These are phyloP conservation scores for Viola odorata DNA, from an alignment of 345 rosid species.

Conservation along the genomic window DNA sequence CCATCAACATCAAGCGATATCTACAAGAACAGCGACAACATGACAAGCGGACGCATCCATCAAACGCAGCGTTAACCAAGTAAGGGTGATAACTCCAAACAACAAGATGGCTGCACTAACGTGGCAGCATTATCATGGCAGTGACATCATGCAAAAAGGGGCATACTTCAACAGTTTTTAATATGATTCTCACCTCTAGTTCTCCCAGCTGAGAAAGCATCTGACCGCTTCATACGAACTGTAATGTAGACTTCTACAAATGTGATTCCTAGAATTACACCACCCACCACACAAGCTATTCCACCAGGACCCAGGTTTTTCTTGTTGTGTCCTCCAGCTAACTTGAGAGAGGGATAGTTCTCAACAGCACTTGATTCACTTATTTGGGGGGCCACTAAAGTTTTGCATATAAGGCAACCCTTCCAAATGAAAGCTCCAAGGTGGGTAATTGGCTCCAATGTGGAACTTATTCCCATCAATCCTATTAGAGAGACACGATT, in stretches of 20 bases:
- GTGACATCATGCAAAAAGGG: no score
- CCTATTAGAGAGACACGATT: constrained; percentile 37
- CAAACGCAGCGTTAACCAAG: no score
- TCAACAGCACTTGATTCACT: constrained; percentile 68
- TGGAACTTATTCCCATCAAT: constrained; percentile 74
- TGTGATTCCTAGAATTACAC: constrained; percentile 46
- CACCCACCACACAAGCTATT: constrained; percentile 52
- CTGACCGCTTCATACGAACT: constrained; percentile 33
- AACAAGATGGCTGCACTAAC: no score
- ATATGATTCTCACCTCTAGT: constrained; percentile 51
- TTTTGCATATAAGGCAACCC: constrained; percentile 38
- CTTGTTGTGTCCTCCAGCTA: constrained; percentile 35
- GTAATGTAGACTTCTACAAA: constrained; percentile 48
- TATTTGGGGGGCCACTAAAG: constrained; percentile 52
- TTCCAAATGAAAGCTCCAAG: constrained; percentile 72
- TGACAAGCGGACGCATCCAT: no score
- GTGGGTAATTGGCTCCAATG: constrained; percentile 43
- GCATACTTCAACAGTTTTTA: not conserved
- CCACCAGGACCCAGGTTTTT: constrained; percentile 53
- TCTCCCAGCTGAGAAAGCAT: constrained; percentile 40
- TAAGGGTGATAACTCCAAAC: no score
- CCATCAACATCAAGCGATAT: no score
- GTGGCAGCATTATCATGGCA: no score
- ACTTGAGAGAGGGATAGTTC: constrained; percentile 41
- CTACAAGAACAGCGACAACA: no score